These are phyloP conservation scores for Hypoxylon sp. DNA, from an alignment of 2,329 filamentous ascomycete species.

Conservation along the genomic window DNA sequence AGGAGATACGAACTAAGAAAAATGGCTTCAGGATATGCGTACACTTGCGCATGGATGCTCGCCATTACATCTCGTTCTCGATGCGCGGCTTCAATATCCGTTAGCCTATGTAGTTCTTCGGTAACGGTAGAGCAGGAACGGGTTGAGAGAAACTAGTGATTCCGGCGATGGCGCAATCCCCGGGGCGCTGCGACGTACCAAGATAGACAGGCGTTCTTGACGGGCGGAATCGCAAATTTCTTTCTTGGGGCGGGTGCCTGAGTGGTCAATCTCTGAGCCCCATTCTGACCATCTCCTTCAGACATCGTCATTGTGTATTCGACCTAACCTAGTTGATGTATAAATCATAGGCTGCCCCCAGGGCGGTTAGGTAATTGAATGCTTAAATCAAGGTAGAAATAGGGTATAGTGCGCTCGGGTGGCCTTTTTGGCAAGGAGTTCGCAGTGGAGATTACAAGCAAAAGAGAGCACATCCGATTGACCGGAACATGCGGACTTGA, in stretches of 20 bases:
- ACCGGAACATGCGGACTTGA: constrained; percentile 37
- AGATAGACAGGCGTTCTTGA: constrained; percentile 66
- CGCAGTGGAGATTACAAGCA: constrained; percentile 31
- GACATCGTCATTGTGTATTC: constrained; percentile 44
- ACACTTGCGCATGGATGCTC: constrained; percentile 62
- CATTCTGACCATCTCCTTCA: constrained; percentile 46
- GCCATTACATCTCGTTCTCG: constrained; percentile 64
- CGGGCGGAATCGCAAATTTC: constrained; percentile 64
- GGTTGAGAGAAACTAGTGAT: constrained; percentile 11
- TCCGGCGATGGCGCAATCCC: constrained; percentile 27
- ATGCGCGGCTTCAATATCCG: constrained; percentile 57
- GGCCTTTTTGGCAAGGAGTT: constrained; percentile 32
- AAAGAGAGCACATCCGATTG: constrained; percentile 36
- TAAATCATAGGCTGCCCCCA: neutral
- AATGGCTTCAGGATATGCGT: constrained; percentile 47
- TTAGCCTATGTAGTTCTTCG: constrained; percentile 26
- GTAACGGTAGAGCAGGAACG: neutral
- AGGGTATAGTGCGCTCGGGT: constrained; percentile 26
- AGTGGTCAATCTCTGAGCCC: constrained; percentile 43
- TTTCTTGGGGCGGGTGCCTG: constrained; percentile 50
- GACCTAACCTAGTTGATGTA: constrained; percentile 13
- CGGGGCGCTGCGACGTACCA: constrained; percentile 59
- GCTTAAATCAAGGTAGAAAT: constrained; percentile 26
- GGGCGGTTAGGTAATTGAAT: constrained; percentile 43
- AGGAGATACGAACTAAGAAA: constrained; percentile 20